A percentile compares a stretch with the other conserved stretches of the same genome.
phyloP scores from a whole-genome alignment of 2,329 filamentous ascomycete genomes.

The Claviceps monticola region DNA sequence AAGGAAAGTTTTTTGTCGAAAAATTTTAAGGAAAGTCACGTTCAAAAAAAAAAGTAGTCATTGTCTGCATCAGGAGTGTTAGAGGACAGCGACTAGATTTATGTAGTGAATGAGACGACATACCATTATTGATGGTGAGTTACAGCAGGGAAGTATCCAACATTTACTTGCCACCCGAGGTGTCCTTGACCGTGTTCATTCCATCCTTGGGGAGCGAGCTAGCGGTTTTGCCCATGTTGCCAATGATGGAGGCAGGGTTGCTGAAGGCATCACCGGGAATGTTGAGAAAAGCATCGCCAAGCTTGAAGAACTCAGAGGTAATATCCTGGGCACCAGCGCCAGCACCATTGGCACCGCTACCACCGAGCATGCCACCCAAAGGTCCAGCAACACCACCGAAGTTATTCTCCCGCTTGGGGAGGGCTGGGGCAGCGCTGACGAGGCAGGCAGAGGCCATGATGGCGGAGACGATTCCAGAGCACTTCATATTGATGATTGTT shows the following conservation, averaged over 20 bases:
- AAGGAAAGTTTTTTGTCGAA: too few relatives aligned
- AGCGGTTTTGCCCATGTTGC: neutral
- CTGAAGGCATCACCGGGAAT: conserved; percentile 6
- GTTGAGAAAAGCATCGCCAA: conserved; percentile 8
- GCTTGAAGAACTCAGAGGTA: conserved; percentile 7
- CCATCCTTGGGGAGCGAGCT: neutral
- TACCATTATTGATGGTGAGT: neutral
- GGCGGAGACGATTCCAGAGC: neutral
- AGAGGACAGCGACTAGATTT: too few relatives aligned
- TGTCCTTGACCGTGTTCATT: neutral
- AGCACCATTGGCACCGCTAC: neutral
- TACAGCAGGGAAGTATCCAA: too few relatives aligned
- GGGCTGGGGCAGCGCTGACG: conserved; percentile 2
- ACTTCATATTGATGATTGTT: neutral
- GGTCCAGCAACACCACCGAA: neutral
- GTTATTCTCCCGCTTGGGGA: conserved; percentile 3
- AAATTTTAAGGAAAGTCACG: too few relatives aligned
- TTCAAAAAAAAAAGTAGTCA: neutral
- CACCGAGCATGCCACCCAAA: neutral
- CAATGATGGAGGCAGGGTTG: neutral
- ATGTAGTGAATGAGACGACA: neutral
- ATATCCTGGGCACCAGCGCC: conserved; percentile 1
- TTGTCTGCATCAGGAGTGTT: neutral
- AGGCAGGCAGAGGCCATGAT: conserved; percentile 1
- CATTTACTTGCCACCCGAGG: neutral